phyloP scores from a whole-genome alignment of 495 filamentous ascomycete species.

The Mytilinidion resinicola region DNA sequence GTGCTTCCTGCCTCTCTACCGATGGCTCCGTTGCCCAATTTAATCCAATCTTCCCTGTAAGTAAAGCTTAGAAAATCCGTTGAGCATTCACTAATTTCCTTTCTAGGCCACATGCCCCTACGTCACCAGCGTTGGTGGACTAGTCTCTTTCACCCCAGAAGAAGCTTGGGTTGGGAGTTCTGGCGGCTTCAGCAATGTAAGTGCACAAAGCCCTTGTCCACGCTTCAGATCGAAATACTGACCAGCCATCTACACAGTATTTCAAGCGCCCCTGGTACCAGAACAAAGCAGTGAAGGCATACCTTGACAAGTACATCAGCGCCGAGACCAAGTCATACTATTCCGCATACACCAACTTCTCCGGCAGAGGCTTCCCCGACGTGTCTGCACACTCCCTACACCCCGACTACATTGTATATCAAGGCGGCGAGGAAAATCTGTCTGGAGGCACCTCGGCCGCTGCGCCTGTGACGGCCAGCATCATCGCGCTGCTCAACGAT shows the following conservation, averaged over 20 bases:
- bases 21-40: constrained; percentile 23
- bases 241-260: too few species aligned
- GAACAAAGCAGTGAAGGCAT: constrained; percentile 18
- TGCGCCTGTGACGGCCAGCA: constrained; percentile 23
- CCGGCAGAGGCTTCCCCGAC: constrained; percentile 35
- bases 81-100: too few species aligned
- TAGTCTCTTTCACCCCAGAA: constrained; percentile 26
- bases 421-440: constrained; percentile 12
- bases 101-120: constrained; percentile 31
- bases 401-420: constrained; percentile 24
- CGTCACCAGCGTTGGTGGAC: constrained; percentile 32
- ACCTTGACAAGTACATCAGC: constrained; percentile 21
- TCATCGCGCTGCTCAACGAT: constrained; percentile 34
- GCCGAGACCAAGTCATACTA: constrained; percentile 26
- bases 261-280: constrained; percentile 31
- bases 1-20: constrained; percentile 26
- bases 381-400: constrained; percentile 27
- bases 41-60: constrained; percentile 31
- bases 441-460: constrained; percentile 32
- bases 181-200: too few species aligned
- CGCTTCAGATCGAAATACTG: too few species aligned
- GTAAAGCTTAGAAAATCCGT: too few species aligned
- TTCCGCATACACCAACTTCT: too few species aligned
- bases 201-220: too few species aligned
- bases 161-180: too few species aligned